Base-by-base conservation (phyloP, 306 rosid species). In the Rosa chinensis region DNA sequence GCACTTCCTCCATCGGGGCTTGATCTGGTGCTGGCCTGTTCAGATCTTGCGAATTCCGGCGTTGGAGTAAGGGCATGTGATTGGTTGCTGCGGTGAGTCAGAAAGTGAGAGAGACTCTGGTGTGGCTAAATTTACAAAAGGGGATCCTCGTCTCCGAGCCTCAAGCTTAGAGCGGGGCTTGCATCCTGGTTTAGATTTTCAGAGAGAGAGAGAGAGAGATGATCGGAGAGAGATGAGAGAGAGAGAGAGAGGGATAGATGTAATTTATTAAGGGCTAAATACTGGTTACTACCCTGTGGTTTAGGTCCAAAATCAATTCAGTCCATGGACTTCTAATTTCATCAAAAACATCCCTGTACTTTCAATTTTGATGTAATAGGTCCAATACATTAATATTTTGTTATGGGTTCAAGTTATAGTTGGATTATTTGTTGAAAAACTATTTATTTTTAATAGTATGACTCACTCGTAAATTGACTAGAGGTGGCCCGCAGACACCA, bases 1-100 rank as follows among this genome's bases (percentile, higher is more conserved):
- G 85, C 20, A 97, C 99, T 81, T 93, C 96, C 89, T 96, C 99
- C 99, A 95, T 95, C 81, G 72, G 17, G 42, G 32, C 9, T 70
- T 82, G 92, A 89, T 89, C 90, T 74, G 87, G 72, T 69, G 74
- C 72, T 43, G 23, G 37, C 50, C 43, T 72, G 70, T 72, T 76
- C 89, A 87, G 92, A 89, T 89, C 92, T 85, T 89, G 74, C 64
- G 49, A n/a, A 61, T 70, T 77, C 59, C 44, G 66, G 21, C 21
- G 48, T 8, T 6, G 12, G 70, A 82, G 55, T 47, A 43, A 71
- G 85, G 50, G 84, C 77, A 77, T 79, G 67, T 45, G 75, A 44
- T 44, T 20, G 68, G 25, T 78, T 37, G 62, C 25, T 9, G 74
- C 20, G 10, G 18, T 32, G 47, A 50, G 78, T 17, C 67, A 25